Evolutionary conservation across 495 filamentous ascomycete species (phyloP).

Genomic region (Chaetomidium leptoderma): DNA sequence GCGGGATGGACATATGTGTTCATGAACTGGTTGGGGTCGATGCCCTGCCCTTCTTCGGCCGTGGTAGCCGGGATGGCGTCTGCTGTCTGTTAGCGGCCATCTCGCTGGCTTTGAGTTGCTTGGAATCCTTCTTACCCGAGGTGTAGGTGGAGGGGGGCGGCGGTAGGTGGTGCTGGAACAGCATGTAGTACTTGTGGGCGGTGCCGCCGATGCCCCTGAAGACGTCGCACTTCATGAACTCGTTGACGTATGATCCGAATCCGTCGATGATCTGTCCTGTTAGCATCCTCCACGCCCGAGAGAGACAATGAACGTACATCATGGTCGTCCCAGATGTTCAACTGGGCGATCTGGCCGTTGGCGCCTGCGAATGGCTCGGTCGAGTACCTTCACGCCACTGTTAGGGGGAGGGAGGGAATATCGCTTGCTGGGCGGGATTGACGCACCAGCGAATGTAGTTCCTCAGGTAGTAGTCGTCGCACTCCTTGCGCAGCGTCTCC

Average conservation of each 20-base stretch:
- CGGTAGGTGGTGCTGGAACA: conserved; percentile 89
- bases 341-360: conserved; percentile 82
- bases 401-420: too few relatives aligned
- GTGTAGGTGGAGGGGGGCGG: conserved; percentile 81
- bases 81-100: conserved; percentile 5
- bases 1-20: conserved; percentile 63
- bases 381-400: conserved; percentile 48
- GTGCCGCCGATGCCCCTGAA: conserved; percentile 87
- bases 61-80: conserved; percentile 26
- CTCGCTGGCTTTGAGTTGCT: background rate
- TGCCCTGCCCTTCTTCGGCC: conserved; percentile 41
- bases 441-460: conserved; percentile 77
- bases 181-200: conserved; percentile 84
- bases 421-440: background rate
- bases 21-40: conserved; percentile 62
- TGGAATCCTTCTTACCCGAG: too few relatives aligned
- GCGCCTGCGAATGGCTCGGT: conserved; percentile 76
- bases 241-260: conserved; percentile 87
- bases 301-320: conserved; percentile 42
- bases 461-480: conserved; percentile 83
- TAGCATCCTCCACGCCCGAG: background rate
- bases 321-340: conserved; percentile 96
- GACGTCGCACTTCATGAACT: conserved; percentile 85
- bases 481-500: conserved; percentile 65
- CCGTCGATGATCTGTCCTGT: conserved; percentile 72